Evolutionary conservation across 352 stramenopile species (phyloP), one percentile per base, ranked within the genome.

Genomic region (Phytopythium chamaehyphon): DNA sequence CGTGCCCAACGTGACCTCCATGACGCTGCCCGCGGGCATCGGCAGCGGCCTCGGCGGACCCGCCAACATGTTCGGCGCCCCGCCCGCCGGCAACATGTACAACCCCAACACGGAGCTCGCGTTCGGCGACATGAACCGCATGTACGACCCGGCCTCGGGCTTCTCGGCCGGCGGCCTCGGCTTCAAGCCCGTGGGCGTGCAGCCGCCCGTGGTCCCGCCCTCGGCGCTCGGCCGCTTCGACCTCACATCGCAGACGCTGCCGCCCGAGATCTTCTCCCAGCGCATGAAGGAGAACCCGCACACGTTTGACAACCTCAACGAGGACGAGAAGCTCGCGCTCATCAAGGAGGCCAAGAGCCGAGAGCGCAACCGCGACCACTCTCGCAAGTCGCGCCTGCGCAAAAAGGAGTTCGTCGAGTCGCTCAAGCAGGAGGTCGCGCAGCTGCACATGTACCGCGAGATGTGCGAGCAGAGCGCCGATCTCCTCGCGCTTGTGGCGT

Each of bases 351-450:
- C 90, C 51, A 90, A 91, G 64, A 87, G 71, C 18, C 75, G 90
- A 15, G 90, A 98, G 62, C 81, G 93, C 42, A 98, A 98, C 70
- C 83, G 92, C 37, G 92, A 98, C 62, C 93, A 98, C 71, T 96
- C 93, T 47, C 87, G 93, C 68, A 98, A 98, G 71, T 98, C 90
- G 47, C 83, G 93, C 11, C 67, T 96, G 49, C 83, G 93, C 43
- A 98, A 98, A 63, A 98, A 98, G 66, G 89, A 93, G 42, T 98
- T 96, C 53, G 77, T 98, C 26, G 92, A 98, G 62, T 92, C 83
- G 53, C 77, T 98, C 35, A 98, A 98, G 69, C 71, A 84, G 48
- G 78, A 93, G 43, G 80, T 91, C 24, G 67, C 81, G 54, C 80
- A 93, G 57, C 62, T 91, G 40, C 77, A 91, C 58, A 84, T 93